These are phyloP conservation scores for Dinochytrium kinnereticum DNA, from an alignment of 371 early-diverging fungal genomes.

Conservation along the genomic window DNA sequence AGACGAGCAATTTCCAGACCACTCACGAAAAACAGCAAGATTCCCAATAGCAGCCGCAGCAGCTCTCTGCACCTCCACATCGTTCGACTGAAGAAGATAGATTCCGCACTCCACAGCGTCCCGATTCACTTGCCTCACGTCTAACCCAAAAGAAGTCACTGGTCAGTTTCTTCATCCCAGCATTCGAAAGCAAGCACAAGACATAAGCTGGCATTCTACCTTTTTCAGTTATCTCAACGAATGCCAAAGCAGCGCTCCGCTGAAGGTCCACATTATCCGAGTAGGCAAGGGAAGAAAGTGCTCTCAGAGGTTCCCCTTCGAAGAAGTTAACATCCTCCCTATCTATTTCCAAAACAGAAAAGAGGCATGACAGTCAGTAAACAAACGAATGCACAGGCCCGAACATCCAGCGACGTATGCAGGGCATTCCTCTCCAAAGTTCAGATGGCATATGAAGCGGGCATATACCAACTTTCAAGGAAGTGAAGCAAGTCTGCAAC, in stretches of 20 bases:
- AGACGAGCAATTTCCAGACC: not conserved
- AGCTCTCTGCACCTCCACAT: conserved; percentile 87
- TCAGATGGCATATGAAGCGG: too few species aligned
- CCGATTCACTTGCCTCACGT: conserved; percentile 78
- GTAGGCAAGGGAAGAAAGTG: conserved; percentile 82
- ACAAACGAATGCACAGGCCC: too few species aligned
- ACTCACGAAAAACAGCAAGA: conserved; percentile 82
- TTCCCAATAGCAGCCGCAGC: conserved; percentile 92
- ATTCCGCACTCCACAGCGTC: conserved; percentile 83
- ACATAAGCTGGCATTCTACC: conserved; percentile 45
- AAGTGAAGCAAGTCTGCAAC: conserved; percentile 81
- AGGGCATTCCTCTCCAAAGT: too few species aligned
- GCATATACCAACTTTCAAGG: conserved; percentile 80
- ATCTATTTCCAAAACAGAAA: too few species aligned
- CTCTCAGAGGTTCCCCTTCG: conserved; percentile 83
- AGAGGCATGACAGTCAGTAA: too few species aligned
- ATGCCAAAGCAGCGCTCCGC: conserved; percentile 88
- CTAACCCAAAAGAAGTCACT: conserved; percentile 43
- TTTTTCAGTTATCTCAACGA: conserved; percentile 91
- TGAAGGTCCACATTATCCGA: conserved; percentile 87
- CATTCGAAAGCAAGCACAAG: not conserved
- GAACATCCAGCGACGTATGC: too few species aligned
- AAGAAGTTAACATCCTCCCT: conserved; percentile 83
- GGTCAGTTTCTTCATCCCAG: not conserved
- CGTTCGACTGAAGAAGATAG: conserved; percentile 78